Evolutionary conservation across 2,329 filamentous ascomycete genomes (phyloP).

Genomic region (Penicillium sp.): DNA sequence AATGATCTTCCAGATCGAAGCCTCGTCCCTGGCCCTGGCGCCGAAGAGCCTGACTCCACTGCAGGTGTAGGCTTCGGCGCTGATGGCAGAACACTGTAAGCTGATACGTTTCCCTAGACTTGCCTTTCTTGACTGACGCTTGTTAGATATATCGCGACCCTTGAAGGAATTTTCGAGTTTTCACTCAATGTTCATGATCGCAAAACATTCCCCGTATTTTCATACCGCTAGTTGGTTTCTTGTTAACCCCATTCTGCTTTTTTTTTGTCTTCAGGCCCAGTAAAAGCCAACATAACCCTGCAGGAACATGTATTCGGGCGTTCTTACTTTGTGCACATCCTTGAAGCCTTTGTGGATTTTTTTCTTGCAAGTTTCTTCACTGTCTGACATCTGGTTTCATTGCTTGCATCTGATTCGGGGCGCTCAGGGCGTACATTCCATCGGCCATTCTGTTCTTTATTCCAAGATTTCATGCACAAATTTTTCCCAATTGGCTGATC

Average conservation of each 20-base stretch:
- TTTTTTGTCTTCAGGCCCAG: not conserved
- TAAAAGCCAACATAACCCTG: not conserved
- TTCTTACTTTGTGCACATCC: not conserved
- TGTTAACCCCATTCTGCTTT: not conserved
- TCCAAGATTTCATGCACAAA: slow-evolving; percentile 6
- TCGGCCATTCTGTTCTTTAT: slow-evolving; percentile 2
- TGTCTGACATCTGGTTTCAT: slow-evolving; percentile 2
- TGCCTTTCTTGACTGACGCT: not conserved
- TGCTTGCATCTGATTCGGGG: slow-evolving; percentile 22
- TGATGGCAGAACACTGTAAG: slow-evolving; percentile 49
- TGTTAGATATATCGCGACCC: slow-evolving; percentile 47
- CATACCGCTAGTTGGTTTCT: slow-evolving; percentile 35
- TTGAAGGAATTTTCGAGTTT: slow-evolving; percentile 50
- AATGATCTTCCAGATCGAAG: slow-evolving; percentile 36
- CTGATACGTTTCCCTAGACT: slow-evolving; percentile 2
- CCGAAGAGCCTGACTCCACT: slow-evolving; percentile 42
- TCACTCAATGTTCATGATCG: slow-evolving; percentile 47
- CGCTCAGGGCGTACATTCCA: slow-evolving; percentile 17
- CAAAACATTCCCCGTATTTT: slow-evolving; percentile 47
- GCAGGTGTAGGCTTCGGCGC: slow-evolving; percentile 49
- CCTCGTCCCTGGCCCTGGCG: slow-evolving; percentile 29
- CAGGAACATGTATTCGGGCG: not conserved
- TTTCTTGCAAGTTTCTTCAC: not conserved
- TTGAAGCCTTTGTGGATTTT: not conserved
- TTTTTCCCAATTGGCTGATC: slow-evolving; percentile 13